Evolutionary conservation across 2,329 filamentous ascomycete species (phyloP).

Genomic region (Calonectria pseudoreteaudii): DNA sequence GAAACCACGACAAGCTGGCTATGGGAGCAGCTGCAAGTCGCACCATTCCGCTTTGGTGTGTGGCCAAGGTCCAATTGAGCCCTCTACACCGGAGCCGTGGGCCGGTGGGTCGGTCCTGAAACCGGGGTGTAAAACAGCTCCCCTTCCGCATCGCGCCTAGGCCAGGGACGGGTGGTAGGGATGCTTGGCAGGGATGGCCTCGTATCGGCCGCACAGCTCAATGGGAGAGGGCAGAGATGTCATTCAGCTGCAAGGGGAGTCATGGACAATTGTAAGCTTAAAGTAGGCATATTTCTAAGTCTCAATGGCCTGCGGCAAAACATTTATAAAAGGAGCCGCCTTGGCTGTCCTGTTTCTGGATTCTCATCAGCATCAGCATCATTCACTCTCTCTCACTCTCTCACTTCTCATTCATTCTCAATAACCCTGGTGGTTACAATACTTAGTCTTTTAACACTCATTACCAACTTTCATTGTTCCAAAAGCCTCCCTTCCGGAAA

Average conservation of each 20-base stretch:
- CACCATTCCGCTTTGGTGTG: constrained; percentile 7
- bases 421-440: constrained; percentile 40
- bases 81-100: background rate
- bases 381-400: constrained; percentile 10
- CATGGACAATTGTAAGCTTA: background rate
- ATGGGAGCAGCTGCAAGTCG: background rate
- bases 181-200: background rate
- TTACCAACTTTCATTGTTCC: background rate
- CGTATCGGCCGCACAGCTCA: background rate
- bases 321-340: background rate
- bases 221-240: background rate
- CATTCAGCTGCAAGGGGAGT: background rate
- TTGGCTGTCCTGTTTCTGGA: background rate
- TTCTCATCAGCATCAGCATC: constrained; percentile 13
- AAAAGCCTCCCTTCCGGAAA: constrained; percentile 6
- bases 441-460: constrained; percentile 26
- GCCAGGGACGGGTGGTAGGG: background rate
- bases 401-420: constrained; percentile 19
- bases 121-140: background rate
- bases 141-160: constrained; percentile 1
- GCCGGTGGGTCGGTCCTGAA: constrained; percentile 11
- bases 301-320: background rate
- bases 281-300: background rate
- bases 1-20: background rate
- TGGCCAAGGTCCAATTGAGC: background rate